Evolutionary conservation across 169 alveolate species (phyloP), one percentile per base, ranked within the genome.

Genomic region (Plasmodium knowlesi): DNA sequence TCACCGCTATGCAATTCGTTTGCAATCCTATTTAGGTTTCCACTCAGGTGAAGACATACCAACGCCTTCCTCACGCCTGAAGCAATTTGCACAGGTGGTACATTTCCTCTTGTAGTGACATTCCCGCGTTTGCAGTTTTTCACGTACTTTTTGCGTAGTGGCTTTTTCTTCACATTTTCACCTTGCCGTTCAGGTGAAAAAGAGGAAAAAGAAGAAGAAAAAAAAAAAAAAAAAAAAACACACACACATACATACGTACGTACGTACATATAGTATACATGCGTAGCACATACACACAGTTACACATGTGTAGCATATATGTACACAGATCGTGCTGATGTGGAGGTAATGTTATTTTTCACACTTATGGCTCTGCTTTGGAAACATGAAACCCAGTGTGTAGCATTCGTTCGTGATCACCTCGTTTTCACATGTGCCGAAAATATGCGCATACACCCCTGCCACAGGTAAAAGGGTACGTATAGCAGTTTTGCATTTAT

Each of bases 111-210:
- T 57, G 22, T 57, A 57, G 30, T n/a, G 73, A 57, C 30, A 57
- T 61, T 61, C 74, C 19, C 57, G 25, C 54, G 14, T 30, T 37
- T 78, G 70, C 19, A 30, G 5, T 41, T 79, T 79, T 79, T 79
- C 25, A 30, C 16, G 30, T 79, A 19, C 3, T 0, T 79, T 41
- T 79, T 8, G 54, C 5, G 54, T 79, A 6, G 39, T 9, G 54
- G 28, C 14, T 14, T n/a, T 79, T 82, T 43, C 78, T 41, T 54
- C 80, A 57, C 72, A 54, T 82, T 82, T 82, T 57, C 90, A 82
- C 84, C 90, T 82, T 82, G 78, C 53, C 71, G 90, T 82, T 32
- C 90, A 82, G 78, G 90, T 30, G 25, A 82, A 82, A 82, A 50
- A 50, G 61, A 50, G 14, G 22, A 50, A 50, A 3, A 50, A 53